Percentiles rank a stretch among this genome's conserved stretches.
These are phyloP conservation scores for Thelonectria discophora DNA, from an alignment of 2,329 filamentous ascomycete species.

Conservation along the genomic window DNA sequence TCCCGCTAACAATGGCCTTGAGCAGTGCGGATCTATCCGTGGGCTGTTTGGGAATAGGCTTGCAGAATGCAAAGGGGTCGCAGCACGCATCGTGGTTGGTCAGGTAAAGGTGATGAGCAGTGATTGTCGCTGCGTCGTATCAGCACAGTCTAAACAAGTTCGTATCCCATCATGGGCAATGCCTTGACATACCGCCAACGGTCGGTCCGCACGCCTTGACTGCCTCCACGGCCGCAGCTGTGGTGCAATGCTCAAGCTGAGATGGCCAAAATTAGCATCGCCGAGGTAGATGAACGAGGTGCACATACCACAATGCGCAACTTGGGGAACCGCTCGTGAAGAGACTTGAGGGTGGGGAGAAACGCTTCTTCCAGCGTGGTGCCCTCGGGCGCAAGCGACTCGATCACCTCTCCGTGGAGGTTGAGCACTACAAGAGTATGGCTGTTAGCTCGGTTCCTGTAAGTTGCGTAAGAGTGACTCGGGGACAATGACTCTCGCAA, in stretches of 20 bases:
- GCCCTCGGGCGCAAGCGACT: slow-evolving; percentile 56
- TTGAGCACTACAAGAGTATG: slow-evolving; percentile 71
- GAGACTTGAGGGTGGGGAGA: slow-evolving; percentile 77
- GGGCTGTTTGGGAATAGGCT: slow-evolving; percentile 76
- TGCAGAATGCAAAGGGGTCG: slow-evolving; percentile 73
- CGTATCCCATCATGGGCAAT: background rate
- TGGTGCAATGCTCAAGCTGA: slow-evolving; percentile 84
- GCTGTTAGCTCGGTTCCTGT: slow-evolving; percentile 9
- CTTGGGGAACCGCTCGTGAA: slow-evolving; percentile 79
- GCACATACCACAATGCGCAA: slow-evolving; percentile 65
- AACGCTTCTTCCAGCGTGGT: slow-evolving; percentile 66
- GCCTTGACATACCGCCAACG: slow-evolving; percentile 65
- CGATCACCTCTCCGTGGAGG: slow-evolving; percentile 86
- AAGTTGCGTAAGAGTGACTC: slow-evolving; percentile 2
- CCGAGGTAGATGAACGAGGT: background rate
- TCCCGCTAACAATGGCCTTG: slow-evolving; percentile 66
- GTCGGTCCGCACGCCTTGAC: slow-evolving; percentile 80
- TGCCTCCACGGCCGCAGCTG: slow-evolving; percentile 79
- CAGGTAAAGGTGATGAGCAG: slow-evolving; percentile 85
- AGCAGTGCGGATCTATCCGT: slow-evolving; percentile 77
- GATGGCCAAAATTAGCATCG: background rate
- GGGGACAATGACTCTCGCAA: background rate
- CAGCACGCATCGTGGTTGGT: slow-evolving; percentile 76
- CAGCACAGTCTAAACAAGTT: background rate
- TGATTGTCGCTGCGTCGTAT: slow-evolving; percentile 70